A percentile compares a stretch with the other conserved stretches of the same genome.
Evolutionary conservation across 2,329 filamentous ascomycete species (phyloP).

Genomic region (Stagonosporopsis chrysanthemi): DNA sequence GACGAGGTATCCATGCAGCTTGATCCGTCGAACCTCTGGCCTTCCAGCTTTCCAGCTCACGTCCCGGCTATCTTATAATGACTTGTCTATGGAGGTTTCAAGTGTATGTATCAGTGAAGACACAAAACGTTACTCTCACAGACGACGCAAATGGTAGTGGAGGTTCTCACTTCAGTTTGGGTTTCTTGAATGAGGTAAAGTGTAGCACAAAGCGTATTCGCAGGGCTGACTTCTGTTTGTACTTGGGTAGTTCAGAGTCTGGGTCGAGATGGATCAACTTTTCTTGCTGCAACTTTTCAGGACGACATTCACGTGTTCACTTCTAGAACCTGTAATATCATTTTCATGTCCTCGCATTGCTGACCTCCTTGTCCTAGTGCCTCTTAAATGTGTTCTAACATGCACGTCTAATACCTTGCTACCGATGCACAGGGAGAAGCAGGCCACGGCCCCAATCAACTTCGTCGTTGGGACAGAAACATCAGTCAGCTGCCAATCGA

Average conservation of each 20-base stretch:
- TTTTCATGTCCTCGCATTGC: neutral
- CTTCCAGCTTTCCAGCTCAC: neutral
- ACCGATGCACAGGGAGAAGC: too few species aligned
- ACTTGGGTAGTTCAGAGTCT: constrained; percentile 1
- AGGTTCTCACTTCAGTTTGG: neutral
- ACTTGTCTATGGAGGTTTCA: neutral
- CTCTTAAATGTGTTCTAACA: neutral
- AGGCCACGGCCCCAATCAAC: neutral
- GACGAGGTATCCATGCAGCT: neutral
- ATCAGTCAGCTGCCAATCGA: too few species aligned
- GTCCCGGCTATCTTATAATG: neutral
- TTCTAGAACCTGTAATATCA: constrained; percentile 11
- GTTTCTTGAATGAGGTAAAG: neutral
- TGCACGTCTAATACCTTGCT: neutral
- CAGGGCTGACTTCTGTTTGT: constrained; percentile 3
- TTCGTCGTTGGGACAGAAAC: too few species aligned
- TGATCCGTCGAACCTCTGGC: neutral
- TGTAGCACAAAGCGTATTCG: constrained; percentile 6
- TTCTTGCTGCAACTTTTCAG: neutral
- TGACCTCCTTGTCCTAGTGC: neutral
- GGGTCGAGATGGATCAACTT: neutral
- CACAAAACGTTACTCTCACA: neutral
- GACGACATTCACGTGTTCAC: neutral
- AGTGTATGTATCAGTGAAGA: neutral
- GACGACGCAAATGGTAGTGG: neutral